These are phyloP conservation scores for Sclerospora graminicola DNA, from an alignment of 352 stramenopile species.

Conservation along the genomic window DNA sequence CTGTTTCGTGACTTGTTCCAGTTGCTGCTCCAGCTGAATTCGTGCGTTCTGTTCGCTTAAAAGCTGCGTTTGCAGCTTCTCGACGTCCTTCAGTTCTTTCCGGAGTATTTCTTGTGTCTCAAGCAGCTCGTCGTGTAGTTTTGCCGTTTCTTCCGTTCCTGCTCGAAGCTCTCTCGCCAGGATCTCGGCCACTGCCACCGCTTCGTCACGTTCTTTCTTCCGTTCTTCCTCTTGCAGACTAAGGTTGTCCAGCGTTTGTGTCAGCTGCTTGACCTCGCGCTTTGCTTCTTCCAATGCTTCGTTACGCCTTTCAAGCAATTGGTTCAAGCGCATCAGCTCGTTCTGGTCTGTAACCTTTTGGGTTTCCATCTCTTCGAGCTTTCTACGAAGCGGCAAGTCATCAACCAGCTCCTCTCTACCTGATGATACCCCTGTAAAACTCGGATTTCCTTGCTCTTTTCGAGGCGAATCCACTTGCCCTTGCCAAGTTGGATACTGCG, in stretches of 20 bases:
- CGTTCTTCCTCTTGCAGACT: conserved; percentile 14
- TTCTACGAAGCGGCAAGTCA: no score
- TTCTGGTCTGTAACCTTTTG: no score
- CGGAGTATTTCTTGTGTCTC: conserved; percentile 6
- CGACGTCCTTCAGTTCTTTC: no score
- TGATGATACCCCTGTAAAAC: conserved; percentile 5
- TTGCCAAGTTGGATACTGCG: conserved; percentile 5
- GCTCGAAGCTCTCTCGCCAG: conserved; percentile 28
- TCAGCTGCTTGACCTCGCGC: no score
- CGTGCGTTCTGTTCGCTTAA: conserved; percentile 14
- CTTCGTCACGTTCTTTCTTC: conserved; percentile 19
- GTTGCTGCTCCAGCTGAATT: conserved; percentile 12
- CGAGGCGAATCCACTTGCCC: conserved; percentile 12
- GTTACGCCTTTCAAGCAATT: no score
- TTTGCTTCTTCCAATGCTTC: no score
- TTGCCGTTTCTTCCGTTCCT: conserved; percentile 11
- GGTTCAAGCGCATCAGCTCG: no score
- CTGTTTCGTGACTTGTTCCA: conserved; percentile 16
- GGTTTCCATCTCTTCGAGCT: no score
- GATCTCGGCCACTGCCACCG: conserved; percentile 14
- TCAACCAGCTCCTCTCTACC: no score
- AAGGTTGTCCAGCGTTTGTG: neutral
- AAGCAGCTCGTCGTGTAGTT: conserved; percentile 11
- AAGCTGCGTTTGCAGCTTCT: conserved; percentile 9
- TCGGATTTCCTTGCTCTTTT: conserved; percentile 7